phyloP scores from a whole-genome alignment of 1,139 yeast species.

The Kazachstania sp. region DNA sequence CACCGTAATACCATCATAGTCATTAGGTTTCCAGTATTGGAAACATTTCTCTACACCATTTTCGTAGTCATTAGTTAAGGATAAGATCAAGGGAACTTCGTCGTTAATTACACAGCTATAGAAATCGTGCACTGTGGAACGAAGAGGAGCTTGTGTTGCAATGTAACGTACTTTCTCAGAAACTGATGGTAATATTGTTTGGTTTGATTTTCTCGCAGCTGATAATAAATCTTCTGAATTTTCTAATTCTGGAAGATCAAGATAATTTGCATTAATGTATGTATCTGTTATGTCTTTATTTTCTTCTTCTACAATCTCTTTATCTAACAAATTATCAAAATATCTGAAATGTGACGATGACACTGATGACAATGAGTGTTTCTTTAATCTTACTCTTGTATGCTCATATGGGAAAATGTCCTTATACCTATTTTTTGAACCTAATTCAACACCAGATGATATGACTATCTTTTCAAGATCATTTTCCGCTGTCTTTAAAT shows the following conservation, averaged over 20 bases:
- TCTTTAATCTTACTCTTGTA: slow-evolving; percentile 47
- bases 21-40: slow-evolving; percentile 43
- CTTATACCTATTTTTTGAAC: slow-evolving; percentile 67
- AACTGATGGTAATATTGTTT: slow-evolving; percentile 7
- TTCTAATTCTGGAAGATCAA: slow-evolving; percentile 27
- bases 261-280: slow-evolving; percentile 56
- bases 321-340: not conserved
- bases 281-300: slow-evolving; percentile 28
- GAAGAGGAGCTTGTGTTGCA: slow-evolving; percentile 81
- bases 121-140: slow-evolving; percentile 64
- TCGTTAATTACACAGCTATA: slow-evolving; percentile 62
- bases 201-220: not conserved
- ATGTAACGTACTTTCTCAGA: slow-evolving; percentile 40
- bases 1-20: slow-evolving; percentile 25
- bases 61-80: slow-evolving; percentile 54
- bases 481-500: slow-evolving; percentile 22
- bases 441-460: slow-evolving; percentile 68
- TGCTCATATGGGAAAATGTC: slow-evolving; percentile 77
- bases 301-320: slow-evolving; percentile 10
- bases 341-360: slow-evolving; percentile 1
- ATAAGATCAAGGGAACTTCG: slow-evolving; percentile 52
- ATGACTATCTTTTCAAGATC: slow-evolving; percentile 34
- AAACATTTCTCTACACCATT: slow-evolving; percentile 50
- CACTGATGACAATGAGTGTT: slow-evolving; percentile 9
- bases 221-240: slow-evolving; percentile 2